phyloP scores from a whole-genome alignment of 306 rosid genomes.

The Glycine latifolia region DNA sequence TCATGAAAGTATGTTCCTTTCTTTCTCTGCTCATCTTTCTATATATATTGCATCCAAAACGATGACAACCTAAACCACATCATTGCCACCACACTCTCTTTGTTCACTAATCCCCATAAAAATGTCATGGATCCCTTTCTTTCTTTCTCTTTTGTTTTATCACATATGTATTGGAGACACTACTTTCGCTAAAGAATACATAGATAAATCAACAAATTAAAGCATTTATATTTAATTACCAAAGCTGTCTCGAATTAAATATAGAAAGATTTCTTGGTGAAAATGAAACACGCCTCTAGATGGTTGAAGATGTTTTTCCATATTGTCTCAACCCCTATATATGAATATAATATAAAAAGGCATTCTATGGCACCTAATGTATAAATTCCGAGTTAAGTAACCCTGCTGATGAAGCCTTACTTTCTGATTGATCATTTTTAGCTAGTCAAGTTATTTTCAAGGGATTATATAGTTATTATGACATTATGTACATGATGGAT shows the following conservation, averaged over 20 bases:
- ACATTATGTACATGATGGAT: background rate
- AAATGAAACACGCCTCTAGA: background rate
- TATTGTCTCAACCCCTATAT: conserved; percentile 45
- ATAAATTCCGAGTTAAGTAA: conserved; percentile 5
- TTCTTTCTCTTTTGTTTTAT: conserved; percentile 33
- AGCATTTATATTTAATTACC: conserved; percentile 20
- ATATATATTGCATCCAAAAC: conserved; percentile 67
- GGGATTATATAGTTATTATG: background rate
- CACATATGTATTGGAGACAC: conserved; percentile 17
- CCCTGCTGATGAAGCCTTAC: background rate
- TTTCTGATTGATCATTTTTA: background rate
- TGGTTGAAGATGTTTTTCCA: conserved; percentile 37
- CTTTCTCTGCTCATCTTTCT: conserved; percentile 49
- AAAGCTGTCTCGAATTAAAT: conserved; percentile 46
- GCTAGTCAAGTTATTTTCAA: background rate
- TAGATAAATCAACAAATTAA: conserved; percentile 35
- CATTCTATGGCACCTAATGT: conserved; percentile 41
- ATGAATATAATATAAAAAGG: conserved; percentile 45
- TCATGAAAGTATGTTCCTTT: conserved; percentile 52
- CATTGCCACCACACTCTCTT: conserved; percentile 72
- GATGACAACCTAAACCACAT: conserved; percentile 69
- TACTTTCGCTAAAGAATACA: conserved; percentile 39
- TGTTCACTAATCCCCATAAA: conserved; percentile 76
- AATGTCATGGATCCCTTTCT: conserved; percentile 51
- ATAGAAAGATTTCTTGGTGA: conserved; percentile 45